A percentile compares a stretch with the other conserved stretches of the same genome.
Conservation (phyloP, 1,284 basidiomycete genomes). For the Ceratobasidium sp. region DNA sequence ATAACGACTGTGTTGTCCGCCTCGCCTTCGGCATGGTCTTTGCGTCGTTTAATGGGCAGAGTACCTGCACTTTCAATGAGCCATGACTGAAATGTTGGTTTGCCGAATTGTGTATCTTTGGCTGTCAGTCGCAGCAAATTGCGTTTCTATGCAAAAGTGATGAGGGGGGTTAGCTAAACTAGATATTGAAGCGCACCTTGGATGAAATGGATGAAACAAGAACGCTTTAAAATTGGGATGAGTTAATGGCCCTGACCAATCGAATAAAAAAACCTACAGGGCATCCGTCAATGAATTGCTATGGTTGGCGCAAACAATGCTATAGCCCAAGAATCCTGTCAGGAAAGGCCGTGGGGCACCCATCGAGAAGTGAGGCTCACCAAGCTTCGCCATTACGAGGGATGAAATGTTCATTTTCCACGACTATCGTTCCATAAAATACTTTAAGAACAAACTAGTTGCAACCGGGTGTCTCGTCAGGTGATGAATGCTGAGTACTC, state of each 20-base stretch:
- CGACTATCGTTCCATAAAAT: conserved; percentile 89
- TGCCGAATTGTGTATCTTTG: conserved; percentile 86
- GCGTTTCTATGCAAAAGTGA: conserved; percentile 62
- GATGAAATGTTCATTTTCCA: conserved; percentile 79
- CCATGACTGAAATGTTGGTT: conserved; percentile 85
- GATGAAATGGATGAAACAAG: conserved; percentile 77
- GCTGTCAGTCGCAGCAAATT: conserved; percentile 85
- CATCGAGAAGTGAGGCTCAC: conserved; percentile 58
- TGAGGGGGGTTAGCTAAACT: conserved; percentile 1
- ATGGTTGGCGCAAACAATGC: conserved; percentile 82
- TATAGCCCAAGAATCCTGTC: conserved; percentile 53
- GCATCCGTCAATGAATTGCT: conserved; percentile 88
- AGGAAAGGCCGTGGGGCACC: conserved; percentile 5
- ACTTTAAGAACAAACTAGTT: conserved; percentile 86
- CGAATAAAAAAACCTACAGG: conserved; percentile 65
- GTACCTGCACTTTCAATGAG: conserved; percentile 88
- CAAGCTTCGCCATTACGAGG: conserved; percentile 79
- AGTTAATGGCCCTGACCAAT: not conserved
- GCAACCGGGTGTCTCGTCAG: conserved; percentile 54
- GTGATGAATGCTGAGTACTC: not conserved
- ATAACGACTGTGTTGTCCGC: conserved; percentile 78
- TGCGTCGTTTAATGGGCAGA: conserved; percentile 80
- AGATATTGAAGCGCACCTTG: conserved; percentile 60
- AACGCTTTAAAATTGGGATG: conserved; percentile 61
- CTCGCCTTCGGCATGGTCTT: conserved; percentile 67